Evolutionary conservation across 2,329 filamentous ascomycete species (phyloP), one percentile per base, ranked within the genome.

Genomic region (Chrysosphaeria jannelii): DNA sequence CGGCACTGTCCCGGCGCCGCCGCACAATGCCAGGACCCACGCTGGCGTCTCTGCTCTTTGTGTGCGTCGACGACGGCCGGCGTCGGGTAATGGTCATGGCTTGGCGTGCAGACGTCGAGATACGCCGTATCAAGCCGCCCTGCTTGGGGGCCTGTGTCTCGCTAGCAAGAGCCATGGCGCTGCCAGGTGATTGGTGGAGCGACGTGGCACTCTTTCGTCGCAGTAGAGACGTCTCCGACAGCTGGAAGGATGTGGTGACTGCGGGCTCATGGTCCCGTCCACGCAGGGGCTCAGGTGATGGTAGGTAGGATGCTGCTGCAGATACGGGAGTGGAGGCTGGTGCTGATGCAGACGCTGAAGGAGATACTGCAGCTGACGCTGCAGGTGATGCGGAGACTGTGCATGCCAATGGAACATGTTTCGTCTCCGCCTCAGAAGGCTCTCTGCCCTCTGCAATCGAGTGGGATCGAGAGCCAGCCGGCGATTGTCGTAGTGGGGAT

Each of bases 1-100:
- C 72, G 42, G 72, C 85, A 48, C 79, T 90, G 42, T 88, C 78
- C 42, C 79, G 91, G 32, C 79, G 65, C 13, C 37, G 59, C 30
- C 81, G 65, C 43, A 89, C 62, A 24, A 90, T 71, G 26, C 78
- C 70, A 2, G 85, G 85, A 1, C 85, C 85, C 13, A 78, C 68
- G 39, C 79, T 91, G 30, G 72, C 67, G 38, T 91, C 78, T 20
- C 79, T 65, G 39, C 69, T 75, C 29, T 66, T 63, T 11, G 70
- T 60, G 21, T 70, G 59, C 1, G 67, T 67, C 3, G 74, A 78
- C 10, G 75, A 88, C 30, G 70, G 67, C 29, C 79, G 59, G 30
- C 78, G 63, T 29, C 67, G 57, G 19, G 44, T 46, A 39, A 64
- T 40, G 51, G 68, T 45, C 55, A 66, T 42, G 61, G 67, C n/a